Evolutionary conservation across 371 early-diverging fungal genomes (phyloP).

Genomic region (Apophysomyces trapeziformis): DNA sequence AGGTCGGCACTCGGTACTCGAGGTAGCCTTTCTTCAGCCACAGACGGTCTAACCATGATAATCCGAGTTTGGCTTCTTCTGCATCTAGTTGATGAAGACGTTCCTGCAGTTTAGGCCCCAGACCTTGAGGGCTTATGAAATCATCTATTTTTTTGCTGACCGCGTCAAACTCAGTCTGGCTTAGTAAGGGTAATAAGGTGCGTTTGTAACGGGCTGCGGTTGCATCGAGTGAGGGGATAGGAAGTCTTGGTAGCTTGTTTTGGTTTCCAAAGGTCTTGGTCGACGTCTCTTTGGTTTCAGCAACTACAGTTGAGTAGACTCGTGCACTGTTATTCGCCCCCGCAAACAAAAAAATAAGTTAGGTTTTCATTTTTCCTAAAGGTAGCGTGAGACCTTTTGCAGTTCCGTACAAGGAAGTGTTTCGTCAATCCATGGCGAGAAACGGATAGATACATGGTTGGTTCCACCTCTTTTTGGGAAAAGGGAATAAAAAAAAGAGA

Average conservation of each 20-base stretch:
- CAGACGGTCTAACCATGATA: conserved; percentile 87
- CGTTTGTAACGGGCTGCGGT: conserved; percentile 78
- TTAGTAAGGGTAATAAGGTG: conserved; percentile 67
- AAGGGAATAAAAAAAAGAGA: no score
- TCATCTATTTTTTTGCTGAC: conserved; percentile 61
- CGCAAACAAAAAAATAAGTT: not conserved
- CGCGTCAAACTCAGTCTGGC: conserved; percentile 49
- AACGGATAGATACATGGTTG: not conserved
- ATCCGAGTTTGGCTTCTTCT: conserved; percentile 43
- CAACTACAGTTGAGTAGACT: not conserved
- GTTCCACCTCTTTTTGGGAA: no score
- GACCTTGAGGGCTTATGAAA: conserved; percentile 65
- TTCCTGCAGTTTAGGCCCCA: conserved; percentile 75
- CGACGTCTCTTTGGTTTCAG: not conserved
- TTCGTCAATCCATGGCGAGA: not conserved
- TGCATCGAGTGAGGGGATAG: conserved; percentile 77
- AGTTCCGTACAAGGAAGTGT: not conserved
- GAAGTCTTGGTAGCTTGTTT: conserved; percentile 73
- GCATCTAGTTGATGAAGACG: conserved; percentile 70
- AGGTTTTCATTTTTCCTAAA: not conserved
- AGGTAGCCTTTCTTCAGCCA: conserved; percentile 92
- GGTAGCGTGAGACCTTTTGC: not conserved
- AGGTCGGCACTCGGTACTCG: conserved; percentile 81
- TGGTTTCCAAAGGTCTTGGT: conserved; percentile 77
- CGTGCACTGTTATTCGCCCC: not conserved